A percentile compares a stretch with the other conserved stretches of the same genome.
Conservation (phyloP, 805 yeast species). For the Dipodascopsis tothii region DNA sequence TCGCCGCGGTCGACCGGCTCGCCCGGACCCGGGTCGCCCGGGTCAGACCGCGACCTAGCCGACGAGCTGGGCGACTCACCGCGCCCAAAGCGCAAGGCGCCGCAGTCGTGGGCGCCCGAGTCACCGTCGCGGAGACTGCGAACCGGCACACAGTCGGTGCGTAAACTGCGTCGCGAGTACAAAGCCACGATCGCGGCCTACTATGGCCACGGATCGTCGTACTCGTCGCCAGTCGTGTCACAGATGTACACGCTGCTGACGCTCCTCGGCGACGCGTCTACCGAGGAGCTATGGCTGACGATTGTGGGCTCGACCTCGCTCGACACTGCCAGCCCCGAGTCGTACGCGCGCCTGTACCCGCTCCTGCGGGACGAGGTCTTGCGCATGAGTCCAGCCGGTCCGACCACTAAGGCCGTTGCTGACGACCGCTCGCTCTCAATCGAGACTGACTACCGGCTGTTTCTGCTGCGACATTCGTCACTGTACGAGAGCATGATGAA, state of each 20-base stretch:
- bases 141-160: slow-evolving; percentile 39
- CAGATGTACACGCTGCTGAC: slow-evolving; percentile 75
- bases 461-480: slow-evolving; percentile 86
- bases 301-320: slow-evolving; percentile 82
- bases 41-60: too few species aligned
- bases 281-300: slow-evolving; percentile 72
- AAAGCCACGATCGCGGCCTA: slow-evolving; percentile 59
- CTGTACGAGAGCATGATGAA: slow-evolving; percentile 83
- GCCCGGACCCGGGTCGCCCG: too few species aligned
- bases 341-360: slow-evolving; percentile 66
- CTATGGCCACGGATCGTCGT: slow-evolving; percentile 75
- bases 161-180: slow-evolving; percentile 37
- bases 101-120: too few species aligned
- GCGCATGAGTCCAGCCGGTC: slow-evolving; percentile 46
- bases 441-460: slow-evolving; percentile 79
- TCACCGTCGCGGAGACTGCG: too few species aligned
- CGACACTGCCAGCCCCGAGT: slow-evolving; percentile 59
- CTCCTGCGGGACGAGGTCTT: slow-evolving; percentile 73
- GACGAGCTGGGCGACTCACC: too few species aligned
- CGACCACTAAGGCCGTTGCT: slow-evolving; percentile 15
- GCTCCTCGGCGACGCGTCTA: slow-evolving; percentile 69
- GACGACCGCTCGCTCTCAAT: slow-evolving; percentile 42
- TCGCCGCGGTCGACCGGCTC: too few species aligned
- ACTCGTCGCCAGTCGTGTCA: slow-evolving; percentile 65
- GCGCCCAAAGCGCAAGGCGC: too few species aligned